These are phyloP conservation scores for Lizonia empirigonia DNA, from an alignment of 2,329 filamentous ascomycete genomes.

Conservation along the genomic window DNA sequence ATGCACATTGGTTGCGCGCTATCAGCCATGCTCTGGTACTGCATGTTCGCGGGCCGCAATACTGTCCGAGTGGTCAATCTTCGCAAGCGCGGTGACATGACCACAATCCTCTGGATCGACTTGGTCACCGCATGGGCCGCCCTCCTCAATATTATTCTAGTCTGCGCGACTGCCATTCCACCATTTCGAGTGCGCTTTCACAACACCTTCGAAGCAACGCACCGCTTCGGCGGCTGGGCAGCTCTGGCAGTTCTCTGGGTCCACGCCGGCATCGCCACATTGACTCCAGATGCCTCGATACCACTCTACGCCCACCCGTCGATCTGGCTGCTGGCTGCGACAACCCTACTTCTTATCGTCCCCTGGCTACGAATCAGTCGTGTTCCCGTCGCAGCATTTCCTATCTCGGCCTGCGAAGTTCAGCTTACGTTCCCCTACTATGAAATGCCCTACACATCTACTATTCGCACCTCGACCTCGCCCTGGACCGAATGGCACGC, in stretches of 20 bases:
- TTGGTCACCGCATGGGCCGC: slow-evolving; percentile 23
- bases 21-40: slow-evolving; percentile 51
- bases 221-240: slow-evolving; percentile 45
- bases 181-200: slow-evolving; percentile 34
- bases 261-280: slow-evolving; percentile 23
- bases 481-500: slow-evolving; percentile 46
- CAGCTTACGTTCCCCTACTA: slow-evolving; percentile 61
- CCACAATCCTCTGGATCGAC: slow-evolving; percentile 26
- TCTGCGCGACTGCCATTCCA: slow-evolving; percentile 36
- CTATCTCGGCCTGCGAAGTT: slow-evolving; percentile 73
- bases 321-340: slow-evolving; percentile 71
- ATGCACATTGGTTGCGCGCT: slow-evolving; percentile 43
- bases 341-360: slow-evolving; percentile 69
- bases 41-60: slow-evolving; percentile 47
- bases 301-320: slow-evolving; percentile 19
- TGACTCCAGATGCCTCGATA: background rate
- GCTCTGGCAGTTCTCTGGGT: slow-evolving; percentile 37
- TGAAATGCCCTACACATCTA: slow-evolving; percentile 32
- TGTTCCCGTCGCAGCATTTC: slow-evolving; percentile 67
- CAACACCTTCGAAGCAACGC: slow-evolving; percentile 44
- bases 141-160: slow-evolving; percentile 24
- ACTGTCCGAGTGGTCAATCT: slow-evolving; percentile 27
- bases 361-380: slow-evolving; percentile 76
- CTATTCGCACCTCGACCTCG: slow-evolving; percentile 19
- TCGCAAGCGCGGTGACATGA: slow-evolving; percentile 9